These are phyloP conservation scores for Sphagnum magellanicum DNA, from an alignment of 228 moss, liverwort and hornwort species.

Conservation along the genomic window DNA sequence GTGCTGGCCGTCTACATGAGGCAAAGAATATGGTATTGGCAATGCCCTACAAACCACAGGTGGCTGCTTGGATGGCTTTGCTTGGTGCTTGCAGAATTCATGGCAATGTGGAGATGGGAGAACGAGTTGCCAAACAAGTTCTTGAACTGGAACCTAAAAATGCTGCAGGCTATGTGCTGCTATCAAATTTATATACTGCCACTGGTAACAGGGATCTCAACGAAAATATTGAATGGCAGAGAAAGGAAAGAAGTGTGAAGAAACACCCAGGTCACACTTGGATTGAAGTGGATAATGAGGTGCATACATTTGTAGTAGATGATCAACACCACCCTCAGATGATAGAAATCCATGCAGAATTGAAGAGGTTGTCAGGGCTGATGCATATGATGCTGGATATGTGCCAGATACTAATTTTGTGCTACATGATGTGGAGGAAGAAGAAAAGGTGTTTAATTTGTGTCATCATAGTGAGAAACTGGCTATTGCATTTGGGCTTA, in stretches of 20 bases:
- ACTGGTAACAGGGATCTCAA: constrained; percentile 2
- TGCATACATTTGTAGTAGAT: constrained; percentile 5
- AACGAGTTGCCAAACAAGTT: constrained; percentile 1
- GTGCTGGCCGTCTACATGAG: constrained; percentile 4
- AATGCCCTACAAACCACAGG: constrained; percentile 8
- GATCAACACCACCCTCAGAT: constrained; percentile 7
- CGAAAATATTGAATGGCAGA: constrained; percentile 4
- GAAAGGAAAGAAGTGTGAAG: constrained; percentile 3
- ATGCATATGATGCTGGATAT: constrained; percentile 6
- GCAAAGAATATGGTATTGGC: not conserved
- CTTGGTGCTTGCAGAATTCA: constrained; percentile 9
- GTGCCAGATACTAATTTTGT: constrained; percentile 4
- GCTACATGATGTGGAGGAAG: constrained; percentile 1
- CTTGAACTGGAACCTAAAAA: constrained; percentile 2
- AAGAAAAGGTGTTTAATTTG: not conserved
- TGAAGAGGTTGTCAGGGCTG: not conserved
- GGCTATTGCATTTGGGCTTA: constrained; percentile 9
- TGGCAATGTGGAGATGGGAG: constrained; percentile 4
- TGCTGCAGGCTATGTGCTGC: constrained; percentile 7
- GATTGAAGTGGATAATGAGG: constrained; percentile 5
- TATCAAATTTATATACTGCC: constrained; percentile 7
- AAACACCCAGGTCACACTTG: constrained; percentile 7
- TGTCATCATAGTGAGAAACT: constrained; percentile 8
- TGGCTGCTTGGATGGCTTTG: constrained; percentile 1
- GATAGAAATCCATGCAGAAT: not conserved